Evolutionary conservation across 108 stramenopile species (phyloP).

Genomic region (Aurantiochytrium sp.): DNA sequence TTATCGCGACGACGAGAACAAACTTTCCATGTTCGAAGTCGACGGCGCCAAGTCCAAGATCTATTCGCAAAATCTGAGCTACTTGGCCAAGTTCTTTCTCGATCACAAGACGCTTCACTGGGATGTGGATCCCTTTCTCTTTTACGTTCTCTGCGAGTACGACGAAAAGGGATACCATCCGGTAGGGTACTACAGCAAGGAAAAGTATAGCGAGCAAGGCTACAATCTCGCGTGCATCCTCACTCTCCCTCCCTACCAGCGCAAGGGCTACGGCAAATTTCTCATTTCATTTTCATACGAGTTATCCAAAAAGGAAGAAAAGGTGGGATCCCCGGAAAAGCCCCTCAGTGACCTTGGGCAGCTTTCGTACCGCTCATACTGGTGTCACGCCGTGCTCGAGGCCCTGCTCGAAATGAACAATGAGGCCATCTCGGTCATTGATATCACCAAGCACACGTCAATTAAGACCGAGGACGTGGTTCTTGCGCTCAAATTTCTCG

Average conservation of each 20-base stretch:
- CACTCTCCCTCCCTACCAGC: conserved; percentile 94
- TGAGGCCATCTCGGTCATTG: conserved; percentile 66
- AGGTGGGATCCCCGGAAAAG: conserved; percentile 95
- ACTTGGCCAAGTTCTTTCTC: conserved; percentile 94
- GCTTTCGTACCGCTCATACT: conserved; percentile 86
- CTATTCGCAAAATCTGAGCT: conserved; percentile 97
- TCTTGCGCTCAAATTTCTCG: conserved; percentile 79
- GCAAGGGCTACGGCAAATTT: conserved; percentile 97
- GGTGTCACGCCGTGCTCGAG: conserved; percentile 74
- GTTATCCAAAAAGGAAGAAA: conserved; percentile 87
- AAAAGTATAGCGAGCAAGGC: conserved; percentile 95
- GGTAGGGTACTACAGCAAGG: conserved; percentile 96
- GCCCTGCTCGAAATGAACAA: conserved; percentile 25
- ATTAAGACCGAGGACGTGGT: conserved; percentile 96
- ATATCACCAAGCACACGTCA: conserved; percentile 71
- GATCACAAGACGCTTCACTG: conserved; percentile 99
- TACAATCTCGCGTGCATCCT: conserved; percentile 99
- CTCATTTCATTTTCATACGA: conserved; percentile 95
- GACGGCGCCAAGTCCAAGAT: conserved; percentile 80
- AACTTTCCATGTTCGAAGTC: conserved; percentile 83
- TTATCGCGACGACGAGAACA: conserved; percentile 59
- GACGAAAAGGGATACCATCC: conserved; percentile 75
- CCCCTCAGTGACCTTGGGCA: conserved; percentile 96
- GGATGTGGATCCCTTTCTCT: conserved; percentile 96
- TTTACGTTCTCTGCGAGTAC: conserved; percentile 88